Evolutionary conservation across 345 rosid species (phyloP), one percentile per base, ranked within the genome.

Genomic region (Euphorbia pulcherrima): DNA sequence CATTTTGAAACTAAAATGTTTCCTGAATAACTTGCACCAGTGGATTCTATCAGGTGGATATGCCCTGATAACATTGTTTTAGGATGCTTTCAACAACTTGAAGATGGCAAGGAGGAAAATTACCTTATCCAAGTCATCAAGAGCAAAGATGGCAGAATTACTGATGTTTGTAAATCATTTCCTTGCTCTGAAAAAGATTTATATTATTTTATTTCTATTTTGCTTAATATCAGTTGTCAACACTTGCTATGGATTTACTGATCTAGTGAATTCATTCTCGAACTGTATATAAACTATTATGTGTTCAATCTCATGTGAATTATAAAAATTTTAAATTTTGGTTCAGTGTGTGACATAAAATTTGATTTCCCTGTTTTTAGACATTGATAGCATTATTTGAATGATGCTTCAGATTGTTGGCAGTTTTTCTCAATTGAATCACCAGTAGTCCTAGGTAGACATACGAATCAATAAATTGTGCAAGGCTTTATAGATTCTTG

Each of bases 11-110:
- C 81, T 80, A 68, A 80, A 30, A 21, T 55, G 4, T 74, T 69
- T 62, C 40, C 68, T 69, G 61, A 70, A 56, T 73, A 58, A 69
- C 68, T 44, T 81, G 80, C 76, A 67, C 78, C 92, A 89, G 97
- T 94, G 83, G 97, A 94, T 87, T 84, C 89, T 73, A 81, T 94
- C 80, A 81, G 65, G 77, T 94, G 99, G 99, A 74, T 94, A 54
- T 89, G 87, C 60, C 74, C 28, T 41, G 92, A 88, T 80, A 86
- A 89, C 74, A 83, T 94, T 39, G 54, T 94, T 61, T 60, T 94
- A 1, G 99, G 99, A 64, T 85, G 96, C 86, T 84, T 78, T 75
- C 83, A 83, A 70, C 78, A 84, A 57, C 79, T 79, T 62, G 76
- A 66, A 2, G 96, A 88, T 68, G 95, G 83, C 47, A 63, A 64